Evolutionary conservation across 176 grass and related monocot species (phyloP), one percentile per base, ranked within the genome.

Genomic region (Canna indica): DNA sequence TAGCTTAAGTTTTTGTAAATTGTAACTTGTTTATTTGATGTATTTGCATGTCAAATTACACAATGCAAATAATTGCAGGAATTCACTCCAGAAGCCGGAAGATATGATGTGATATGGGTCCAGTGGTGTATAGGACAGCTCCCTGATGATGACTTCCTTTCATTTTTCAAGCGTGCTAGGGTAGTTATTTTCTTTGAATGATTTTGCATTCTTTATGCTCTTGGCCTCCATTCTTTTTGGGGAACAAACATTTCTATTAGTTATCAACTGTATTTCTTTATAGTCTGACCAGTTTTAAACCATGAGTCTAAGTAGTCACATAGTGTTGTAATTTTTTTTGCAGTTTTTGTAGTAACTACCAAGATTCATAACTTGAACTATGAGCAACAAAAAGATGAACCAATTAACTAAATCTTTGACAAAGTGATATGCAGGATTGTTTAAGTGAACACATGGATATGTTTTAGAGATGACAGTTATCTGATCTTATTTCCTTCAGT

Each of bases 71-170:
- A 22, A 16, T 29, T 47, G 35, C 53, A 99, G 94, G 86, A 99
- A 35, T 99, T 93, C 70, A 90, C 73, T 75, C 86, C 94, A 16
- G 86, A 99, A 84, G 84, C 64, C 75, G 89, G 80, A 73, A 85
- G 90, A 75, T 99, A 99, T 77, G 94, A 99, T 90, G 89, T 99
- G 36, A 93, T 99, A 86, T 99, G 94, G 94, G 73, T 99, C 62
- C 94, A 99, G 60, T 99, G 94, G 94, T 99, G 94, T 80, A 93
- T 99, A 70, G 94, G 94, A 9, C 94, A 99, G 79, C 94, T 99
- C 77, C 69, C 89, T 53, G 94, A 99, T 80, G 88, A 93, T 81
- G 94, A 93, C 74, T 99, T 99, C 67, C 48, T 99, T 70, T 90
- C 89, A 41, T 99, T 99, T 86, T 93, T 99, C 73, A 90, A 90